A percentile compares a stretch with the other conserved stretches of the same genome.
These are phyloP conservation scores for Metschnikowia kofuensis DNA, from an alignment of 805 yeast species.

Conservation along the genomic window DNA sequence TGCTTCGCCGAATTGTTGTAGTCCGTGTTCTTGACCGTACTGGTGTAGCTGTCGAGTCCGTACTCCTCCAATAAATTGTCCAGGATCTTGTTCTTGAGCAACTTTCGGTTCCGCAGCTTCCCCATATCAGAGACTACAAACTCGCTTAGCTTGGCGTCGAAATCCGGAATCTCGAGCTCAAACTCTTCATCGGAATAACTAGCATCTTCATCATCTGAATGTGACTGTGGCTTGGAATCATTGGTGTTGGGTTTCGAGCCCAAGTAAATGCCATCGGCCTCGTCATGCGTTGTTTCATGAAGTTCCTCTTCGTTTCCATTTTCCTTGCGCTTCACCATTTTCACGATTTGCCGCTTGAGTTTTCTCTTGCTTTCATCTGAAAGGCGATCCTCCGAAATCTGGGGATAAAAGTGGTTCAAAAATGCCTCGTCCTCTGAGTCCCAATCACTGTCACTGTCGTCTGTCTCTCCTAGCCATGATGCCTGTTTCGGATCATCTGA, in stretches of 20 bases:
- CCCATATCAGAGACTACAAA: slow-evolving; percentile 14
- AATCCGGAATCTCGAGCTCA: slow-evolving; percentile 14
- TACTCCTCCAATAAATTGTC: slow-evolving; percentile 38
- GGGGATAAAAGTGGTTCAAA: slow-evolving; percentile 39
- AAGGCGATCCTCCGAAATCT: slow-evolving; percentile 32
- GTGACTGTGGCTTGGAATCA: slow-evolving; percentile 3
- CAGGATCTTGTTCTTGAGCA: slow-evolving; percentile 28
- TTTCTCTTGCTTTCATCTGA: slow-evolving; percentile 33
- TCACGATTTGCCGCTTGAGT: slow-evolving; percentile 35
- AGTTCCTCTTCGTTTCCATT: slow-evolving; percentile 8
- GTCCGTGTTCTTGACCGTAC: slow-evolving; percentile 29
- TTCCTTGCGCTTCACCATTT: slow-evolving; percentile 15
- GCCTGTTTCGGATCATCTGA: slow-evolving; percentile 6
- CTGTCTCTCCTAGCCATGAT: slow-evolving; percentile 18
- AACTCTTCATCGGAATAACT: slow-evolving; percentile 5
- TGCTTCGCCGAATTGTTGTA: slow-evolving; percentile 24
- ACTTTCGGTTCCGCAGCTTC: slow-evolving; percentile 25
- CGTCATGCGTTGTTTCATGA: slow-evolving; percentile 7
- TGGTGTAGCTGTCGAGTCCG: slow-evolving; percentile 32
- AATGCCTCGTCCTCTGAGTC: slow-evolving; percentile 41
- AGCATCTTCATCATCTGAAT: background rate
- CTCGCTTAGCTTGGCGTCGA: slow-evolving; percentile 19
- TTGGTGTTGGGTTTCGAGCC: slow-evolving; percentile 20
- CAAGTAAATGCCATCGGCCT: slow-evolving; percentile 37
- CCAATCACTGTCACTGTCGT: slow-evolving; percentile 39